These are phyloP conservation scores for Sanghuangporus sanghuang DNA, from an alignment of 1,284 basidiomycete species.

Conservation along the genomic window DNA sequence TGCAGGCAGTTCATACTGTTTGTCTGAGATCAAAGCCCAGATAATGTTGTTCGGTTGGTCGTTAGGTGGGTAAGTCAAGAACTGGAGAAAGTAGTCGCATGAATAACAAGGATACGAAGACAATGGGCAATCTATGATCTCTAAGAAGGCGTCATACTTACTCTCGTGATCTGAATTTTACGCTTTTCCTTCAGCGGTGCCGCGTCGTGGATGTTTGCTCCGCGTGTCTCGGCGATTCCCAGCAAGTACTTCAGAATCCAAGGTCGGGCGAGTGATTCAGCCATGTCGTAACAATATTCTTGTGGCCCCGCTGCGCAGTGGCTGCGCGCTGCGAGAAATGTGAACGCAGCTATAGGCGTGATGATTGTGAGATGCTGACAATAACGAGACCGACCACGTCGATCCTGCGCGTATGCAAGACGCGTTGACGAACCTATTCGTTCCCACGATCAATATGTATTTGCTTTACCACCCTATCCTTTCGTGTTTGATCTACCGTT, in stretches of 20 bases:
- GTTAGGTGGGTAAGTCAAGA: conserved; percentile 13
- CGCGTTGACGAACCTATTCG: not conserved
- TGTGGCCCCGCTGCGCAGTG: not conserved
- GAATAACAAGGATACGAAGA: not conserved
- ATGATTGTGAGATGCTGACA: not conserved
- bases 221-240: conserved; percentile 11
- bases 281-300: conserved; percentile 1
- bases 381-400: not conserved
- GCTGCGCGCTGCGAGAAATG: not conserved
- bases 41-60: conserved; percentile 12
- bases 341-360: not conserved
- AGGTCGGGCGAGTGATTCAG: conserved; percentile 5
- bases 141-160: not conserved
- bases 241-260: conserved; percentile 16
- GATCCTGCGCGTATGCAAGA: not conserved
- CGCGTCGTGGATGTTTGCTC: conserved; percentile 7
- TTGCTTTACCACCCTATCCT: not conserved
- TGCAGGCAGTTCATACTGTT: conserved; percentile 6
- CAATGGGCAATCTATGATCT: not conserved
- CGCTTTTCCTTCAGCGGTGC: not conserved
- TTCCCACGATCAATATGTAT: not conserved
- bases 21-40: conserved; percentile 18
- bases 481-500: not conserved
- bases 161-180: conserved; percentile 12
- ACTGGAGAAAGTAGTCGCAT: not conserved